These are phyloP conservation scores for Bimuria novae-zelandiae DNA, from an alignment of 2,329 filamentous ascomycete genomes.

Conservation along the genomic window DNA sequence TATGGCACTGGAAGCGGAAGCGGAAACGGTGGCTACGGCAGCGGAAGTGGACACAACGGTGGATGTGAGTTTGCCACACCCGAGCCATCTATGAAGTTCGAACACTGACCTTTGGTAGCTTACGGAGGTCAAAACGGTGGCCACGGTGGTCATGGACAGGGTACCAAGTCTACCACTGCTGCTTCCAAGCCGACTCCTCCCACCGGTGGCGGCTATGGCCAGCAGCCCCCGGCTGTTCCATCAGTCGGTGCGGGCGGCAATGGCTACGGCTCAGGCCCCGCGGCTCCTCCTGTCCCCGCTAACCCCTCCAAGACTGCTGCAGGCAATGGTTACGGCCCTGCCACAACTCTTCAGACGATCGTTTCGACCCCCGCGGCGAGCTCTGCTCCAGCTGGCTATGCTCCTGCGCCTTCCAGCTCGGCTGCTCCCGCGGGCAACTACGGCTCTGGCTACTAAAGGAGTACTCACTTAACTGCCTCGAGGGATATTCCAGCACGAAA, in stretches of 20 bases:
- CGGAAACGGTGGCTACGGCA: not conserved
- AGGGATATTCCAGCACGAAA: too few species aligned
- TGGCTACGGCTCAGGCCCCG: not conserved
- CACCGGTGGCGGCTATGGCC: not conserved
- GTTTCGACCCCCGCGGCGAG: not conserved
- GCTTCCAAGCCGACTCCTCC: conserved; percentile 5
- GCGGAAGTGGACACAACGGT: not conserved
- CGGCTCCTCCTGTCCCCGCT: not conserved
- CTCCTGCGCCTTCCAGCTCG: not conserved
- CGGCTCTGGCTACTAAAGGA: not conserved
- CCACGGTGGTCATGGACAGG: not conserved
- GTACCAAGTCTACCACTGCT: not conserved
- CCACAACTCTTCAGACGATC: conserved; percentile 3
- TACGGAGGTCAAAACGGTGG: not conserved
- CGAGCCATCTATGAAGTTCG: not conserved
- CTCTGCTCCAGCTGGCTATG: not conserved
- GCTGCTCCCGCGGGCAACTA: not conserved
- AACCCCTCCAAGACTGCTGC: not conserved
- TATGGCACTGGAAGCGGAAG: too few species aligned
- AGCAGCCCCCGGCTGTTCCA: not conserved
- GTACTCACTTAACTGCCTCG: too few species aligned
- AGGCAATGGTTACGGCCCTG: not conserved
- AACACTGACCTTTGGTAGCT: not conserved
- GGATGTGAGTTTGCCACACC: not conserved
- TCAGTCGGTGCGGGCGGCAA: not conserved